phyloP scores from a whole-genome alignment of 1,284 basidiomycete species.

The Rhodofomes roseus region DNA sequence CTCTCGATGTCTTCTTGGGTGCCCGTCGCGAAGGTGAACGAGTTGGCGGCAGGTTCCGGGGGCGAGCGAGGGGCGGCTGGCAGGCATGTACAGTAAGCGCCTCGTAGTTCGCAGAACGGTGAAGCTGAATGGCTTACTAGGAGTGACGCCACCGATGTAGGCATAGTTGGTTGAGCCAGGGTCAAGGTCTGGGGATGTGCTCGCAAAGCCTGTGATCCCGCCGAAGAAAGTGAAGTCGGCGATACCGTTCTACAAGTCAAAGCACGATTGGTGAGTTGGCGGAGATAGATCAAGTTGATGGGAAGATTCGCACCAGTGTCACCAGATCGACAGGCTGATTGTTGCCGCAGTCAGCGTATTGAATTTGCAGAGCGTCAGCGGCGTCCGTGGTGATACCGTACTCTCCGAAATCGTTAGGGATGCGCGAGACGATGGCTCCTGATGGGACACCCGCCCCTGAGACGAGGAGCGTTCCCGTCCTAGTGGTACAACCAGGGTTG shows the following conservation, averaged over 20 bases:
- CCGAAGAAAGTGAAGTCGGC: slow-evolving; percentile 15
- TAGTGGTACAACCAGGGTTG: slow-evolving; percentile 5
- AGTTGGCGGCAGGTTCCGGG: slow-evolving; percentile 13
- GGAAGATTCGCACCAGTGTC: slow-evolving; percentile 8
- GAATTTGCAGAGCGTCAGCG: slow-evolving; percentile 13
- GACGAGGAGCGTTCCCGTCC: slow-evolving; percentile 15
- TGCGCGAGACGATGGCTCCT: slow-evolving; percentile 8
- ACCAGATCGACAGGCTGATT: slow-evolving; percentile 12
- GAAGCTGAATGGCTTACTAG: slow-evolving; percentile 9
- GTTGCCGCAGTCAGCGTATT: slow-evolving; percentile 8
- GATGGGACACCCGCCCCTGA: neutral
- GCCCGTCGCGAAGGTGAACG: slow-evolving; percentile 16
- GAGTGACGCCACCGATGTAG: slow-evolving; percentile 16
- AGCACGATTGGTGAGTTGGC: neutral
- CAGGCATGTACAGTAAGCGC: neutral
- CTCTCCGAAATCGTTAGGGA: slow-evolving; percentile 21
- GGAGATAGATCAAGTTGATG: neutral
- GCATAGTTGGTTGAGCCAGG: slow-evolving; percentile 16
- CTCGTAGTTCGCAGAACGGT: neutral
- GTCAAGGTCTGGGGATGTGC: slow-evolving; percentile 7
- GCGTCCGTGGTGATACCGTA: slow-evolving; percentile 13
- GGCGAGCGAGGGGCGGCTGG: slow-evolving; percentile 13
- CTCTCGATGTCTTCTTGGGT: slow-evolving; percentile 14
- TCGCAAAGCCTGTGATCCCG: slow-evolving; percentile 16
- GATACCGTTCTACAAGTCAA: slow-evolving; percentile 16